A percentile compares a stretch with the other conserved stretches of the same genome.
phyloP scores from a whole-genome alignment of 768 basidiomycete genomes.

The Amanita inopinata region DNA sequence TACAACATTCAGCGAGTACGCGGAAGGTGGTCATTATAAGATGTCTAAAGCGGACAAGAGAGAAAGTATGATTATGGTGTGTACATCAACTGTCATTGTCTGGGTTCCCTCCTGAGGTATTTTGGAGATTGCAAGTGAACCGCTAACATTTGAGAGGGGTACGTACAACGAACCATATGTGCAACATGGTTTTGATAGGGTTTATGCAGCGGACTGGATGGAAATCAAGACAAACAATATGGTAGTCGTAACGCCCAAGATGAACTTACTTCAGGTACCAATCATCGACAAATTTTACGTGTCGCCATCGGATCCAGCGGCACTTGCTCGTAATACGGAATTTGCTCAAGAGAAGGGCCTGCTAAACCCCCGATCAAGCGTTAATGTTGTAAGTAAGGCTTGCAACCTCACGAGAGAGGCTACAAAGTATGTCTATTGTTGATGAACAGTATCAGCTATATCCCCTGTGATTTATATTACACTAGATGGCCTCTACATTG shows the following conservation, averaged over 20 bases:
- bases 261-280: constrained; percentile 91
- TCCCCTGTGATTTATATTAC: background rate
- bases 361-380: constrained; percentile 44
- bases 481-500: too few relatives aligned
- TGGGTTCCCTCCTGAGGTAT: constrained; percentile 5
- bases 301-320: constrained; percentile 72
- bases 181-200: too few relatives aligned
- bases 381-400: background rate
- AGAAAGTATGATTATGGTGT: constrained; percentile 89
- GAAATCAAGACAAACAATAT: constrained; percentile 96
- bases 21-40: constrained; percentile 81
- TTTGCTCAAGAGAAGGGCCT: constrained; percentile 88
- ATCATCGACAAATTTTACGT: constrained; percentile 92
- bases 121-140: constrained; percentile 75
- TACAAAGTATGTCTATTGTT: constrained; percentile 4
- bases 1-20: constrained; percentile 86
- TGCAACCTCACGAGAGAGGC: background rate
- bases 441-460: background rate
- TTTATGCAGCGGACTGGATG: constrained; percentile 99
- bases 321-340: constrained; percentile 58
- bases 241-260: constrained; percentile 91
- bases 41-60: constrained; percentile 95
- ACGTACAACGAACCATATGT: constrained; percentile 9
- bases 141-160: constrained; percentile 95
- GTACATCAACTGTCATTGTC: constrained; percentile 12